Percentiles rank a stretch among this genome's conserved stretches.
These are phyloP conservation scores for Teunomyces tritomae DNA, from an alignment of 805 yeast genomes.

Conservation along the genomic window DNA sequence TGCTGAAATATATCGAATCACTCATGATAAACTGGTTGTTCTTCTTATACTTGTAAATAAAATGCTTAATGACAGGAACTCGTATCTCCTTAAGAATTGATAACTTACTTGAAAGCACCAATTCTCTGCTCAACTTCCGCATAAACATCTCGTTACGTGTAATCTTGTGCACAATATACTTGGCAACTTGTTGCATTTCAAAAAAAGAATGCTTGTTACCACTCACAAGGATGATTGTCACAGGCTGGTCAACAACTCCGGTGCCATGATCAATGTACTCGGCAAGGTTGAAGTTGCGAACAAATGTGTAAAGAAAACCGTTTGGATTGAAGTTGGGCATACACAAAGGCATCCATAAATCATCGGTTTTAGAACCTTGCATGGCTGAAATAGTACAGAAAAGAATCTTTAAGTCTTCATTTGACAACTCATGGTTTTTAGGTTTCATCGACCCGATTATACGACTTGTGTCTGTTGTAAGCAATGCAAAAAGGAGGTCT, in stretches of 20 bases:
- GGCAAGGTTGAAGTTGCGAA: conserved; percentile 39
- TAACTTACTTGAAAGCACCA: conserved; percentile 14
- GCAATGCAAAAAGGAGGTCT: conserved; percentile 71
- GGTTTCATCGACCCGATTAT: conserved; percentile 75
- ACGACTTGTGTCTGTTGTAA: conserved; percentile 55
- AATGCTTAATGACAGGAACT: conserved; percentile 60
- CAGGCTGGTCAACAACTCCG: conserved; percentile 16
- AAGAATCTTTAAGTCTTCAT: conserved; percentile 75
- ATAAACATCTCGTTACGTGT: conserved; percentile 19
- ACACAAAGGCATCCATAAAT: conserved; percentile 92
- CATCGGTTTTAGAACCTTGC: conserved; percentile 48
- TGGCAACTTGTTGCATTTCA: conserved; percentile 63
- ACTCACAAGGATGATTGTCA: conserved; percentile 50
- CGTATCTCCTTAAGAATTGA: conserved; percentile 22
- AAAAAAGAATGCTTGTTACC: conserved; percentile 79
- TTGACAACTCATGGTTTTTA: conserved; percentile 69
- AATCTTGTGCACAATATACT: conserved; percentile 42
- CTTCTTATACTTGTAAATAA: conserved; percentile 69
- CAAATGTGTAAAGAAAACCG: conserved; percentile 84
- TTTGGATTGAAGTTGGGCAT: conserved; percentile 84
- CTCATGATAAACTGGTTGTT: conserved; percentile 64
- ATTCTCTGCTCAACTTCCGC: conserved; percentile 22
- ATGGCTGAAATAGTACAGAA: conserved; percentile 67
- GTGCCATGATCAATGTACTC: conserved; percentile 11
- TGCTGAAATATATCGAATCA: conserved; percentile 21